A percentile compares a stretch with the other conserved stretches of the same genome.
These are phyloP conservation scores for Inonotus hispidus DNA, from an alignment of 1,284 basidiomycete species.

Conservation along the genomic window DNA sequence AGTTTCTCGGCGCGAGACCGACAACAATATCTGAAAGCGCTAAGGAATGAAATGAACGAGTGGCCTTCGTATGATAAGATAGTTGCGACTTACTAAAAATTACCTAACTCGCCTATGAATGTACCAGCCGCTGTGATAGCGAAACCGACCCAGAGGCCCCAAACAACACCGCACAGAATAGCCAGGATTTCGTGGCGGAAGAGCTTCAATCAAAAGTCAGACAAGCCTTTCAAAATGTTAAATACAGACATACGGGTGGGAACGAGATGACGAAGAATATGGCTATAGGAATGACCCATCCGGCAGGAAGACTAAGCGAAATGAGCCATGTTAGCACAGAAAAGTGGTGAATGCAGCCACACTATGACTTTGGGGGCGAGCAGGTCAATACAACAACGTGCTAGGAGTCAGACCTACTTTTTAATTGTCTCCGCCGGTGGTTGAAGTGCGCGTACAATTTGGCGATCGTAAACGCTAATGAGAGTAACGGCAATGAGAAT, in stretches of 20 bases:
- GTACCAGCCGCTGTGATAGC: constrained; percentile 31
- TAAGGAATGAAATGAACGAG: constrained; percentile 13
- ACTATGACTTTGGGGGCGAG: too few species aligned
- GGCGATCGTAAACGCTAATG: constrained; percentile 48
- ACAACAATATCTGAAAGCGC: constrained; percentile 44
- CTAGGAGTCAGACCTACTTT: constrained; percentile 23
- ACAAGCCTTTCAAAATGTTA: constrained; percentile 13
- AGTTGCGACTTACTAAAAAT: constrained; percentile 27
- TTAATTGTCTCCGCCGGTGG: constrained; percentile 51
- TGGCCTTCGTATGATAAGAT: neutral
- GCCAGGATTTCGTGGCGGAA: constrained; percentile 78
- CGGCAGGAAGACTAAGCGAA: constrained; percentile 27
- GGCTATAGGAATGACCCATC: constrained; percentile 47
- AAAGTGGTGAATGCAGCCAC: too few species aligned
- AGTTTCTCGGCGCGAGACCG: constrained; percentile 45
- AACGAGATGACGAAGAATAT: constrained; percentile 34
- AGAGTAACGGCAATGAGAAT: constrained; percentile 39
- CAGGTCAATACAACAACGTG: too few species aligned
- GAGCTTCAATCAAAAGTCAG: constrained; percentile 33
- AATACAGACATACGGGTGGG: constrained; percentile 32
- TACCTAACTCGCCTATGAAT: constrained; percentile 31
- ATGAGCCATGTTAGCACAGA: too few species aligned
- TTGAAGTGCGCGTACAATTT: constrained; percentile 55
- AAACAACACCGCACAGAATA: constrained; percentile 72
- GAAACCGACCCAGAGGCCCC: constrained; percentile 65